A percentile compares a stretch with the other conserved stretches of the same genome.
These are phyloP conservation scores for Medicago lupulina DNA, from an alignment of 306 rosid species.

Conservation along the genomic window DNA sequence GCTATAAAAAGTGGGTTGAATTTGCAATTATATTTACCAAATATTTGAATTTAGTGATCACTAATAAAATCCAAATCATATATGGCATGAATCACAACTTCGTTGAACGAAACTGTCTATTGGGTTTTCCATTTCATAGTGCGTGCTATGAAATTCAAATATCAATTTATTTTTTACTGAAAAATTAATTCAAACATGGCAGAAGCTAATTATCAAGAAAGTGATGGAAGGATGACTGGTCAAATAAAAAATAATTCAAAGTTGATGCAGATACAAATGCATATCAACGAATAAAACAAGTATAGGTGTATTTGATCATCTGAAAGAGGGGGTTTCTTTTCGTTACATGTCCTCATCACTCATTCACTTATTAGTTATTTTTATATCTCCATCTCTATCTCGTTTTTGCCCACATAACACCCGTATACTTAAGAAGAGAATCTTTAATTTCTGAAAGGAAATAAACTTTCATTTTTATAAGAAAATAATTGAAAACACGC, in stretches of 20 bases:
- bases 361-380: background rate
- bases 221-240: conserved; percentile 30
- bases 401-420: background rate
- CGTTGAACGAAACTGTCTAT: conserved; percentile 17
- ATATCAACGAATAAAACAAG: no score
- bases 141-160: conserved; percentile 30
- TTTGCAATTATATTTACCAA: no score
- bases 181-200: background rate
- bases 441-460: conserved; percentile 3
- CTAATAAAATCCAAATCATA: background rate
- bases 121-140: conserved; percentile 30
- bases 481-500: background rate
- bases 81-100: conserved; percentile 39
- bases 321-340: background rate
- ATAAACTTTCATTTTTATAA: background rate
- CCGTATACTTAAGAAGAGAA: background rate
- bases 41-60: background rate
- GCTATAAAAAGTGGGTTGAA: no score
- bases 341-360: background rate
- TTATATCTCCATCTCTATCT: background rate
- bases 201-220: conserved; percentile 34
- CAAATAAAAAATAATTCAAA: background rate
- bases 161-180: background rate
- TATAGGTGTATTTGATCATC: background rate
- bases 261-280: background rate